Evolutionary conservation across 768 basidiomycete species (phyloP).

Genomic region (Termitomyces sp.): DNA sequence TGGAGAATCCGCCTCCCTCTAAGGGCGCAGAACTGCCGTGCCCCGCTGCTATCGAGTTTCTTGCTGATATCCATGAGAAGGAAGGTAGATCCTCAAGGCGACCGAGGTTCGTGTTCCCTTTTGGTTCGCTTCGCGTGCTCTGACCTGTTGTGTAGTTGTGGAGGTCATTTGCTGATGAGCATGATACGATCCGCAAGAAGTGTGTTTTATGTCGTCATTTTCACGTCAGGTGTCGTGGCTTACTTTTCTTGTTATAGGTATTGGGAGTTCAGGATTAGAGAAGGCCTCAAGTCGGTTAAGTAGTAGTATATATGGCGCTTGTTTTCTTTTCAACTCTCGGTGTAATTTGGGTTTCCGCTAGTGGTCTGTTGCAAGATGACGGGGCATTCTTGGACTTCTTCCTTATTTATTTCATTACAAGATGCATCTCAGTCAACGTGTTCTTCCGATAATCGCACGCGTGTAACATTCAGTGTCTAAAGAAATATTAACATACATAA

Average conservation of each 20-base stretch:
- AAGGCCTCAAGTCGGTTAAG: no score
- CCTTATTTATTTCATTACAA: neutral
- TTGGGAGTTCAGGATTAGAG: no score
- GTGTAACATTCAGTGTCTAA: no score
- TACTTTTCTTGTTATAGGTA: conserved; percentile 40
- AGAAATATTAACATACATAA: no score
- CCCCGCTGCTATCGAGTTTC: conserved; percentile 74
- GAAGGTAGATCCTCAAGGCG: conserved; percentile 43
- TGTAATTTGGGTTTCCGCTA: neutral
- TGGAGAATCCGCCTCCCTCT: conserved; percentile 70
- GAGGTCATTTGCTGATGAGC: conserved; percentile 60
- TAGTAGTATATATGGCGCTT: neutral
- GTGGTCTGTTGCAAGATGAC: no score
- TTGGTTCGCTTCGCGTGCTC: neutral
- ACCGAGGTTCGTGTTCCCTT: conserved; percentile 31
- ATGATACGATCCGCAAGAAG: conserved; percentile 77
- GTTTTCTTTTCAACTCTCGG: no score
- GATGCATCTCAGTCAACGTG: no score
- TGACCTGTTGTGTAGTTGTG: conserved; percentile 45
- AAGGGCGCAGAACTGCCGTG: conserved; percentile 69
- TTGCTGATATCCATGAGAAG: conserved; percentile 71
- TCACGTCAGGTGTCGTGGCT: neutral
- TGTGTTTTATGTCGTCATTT: conserved; percentile 20
- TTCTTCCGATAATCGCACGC: no score
- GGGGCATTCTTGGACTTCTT: neutral